Evolutionary conservation across 176 grass and related monocot genomes (phyloP).

Genomic region (Lolium rigidum): DNA sequence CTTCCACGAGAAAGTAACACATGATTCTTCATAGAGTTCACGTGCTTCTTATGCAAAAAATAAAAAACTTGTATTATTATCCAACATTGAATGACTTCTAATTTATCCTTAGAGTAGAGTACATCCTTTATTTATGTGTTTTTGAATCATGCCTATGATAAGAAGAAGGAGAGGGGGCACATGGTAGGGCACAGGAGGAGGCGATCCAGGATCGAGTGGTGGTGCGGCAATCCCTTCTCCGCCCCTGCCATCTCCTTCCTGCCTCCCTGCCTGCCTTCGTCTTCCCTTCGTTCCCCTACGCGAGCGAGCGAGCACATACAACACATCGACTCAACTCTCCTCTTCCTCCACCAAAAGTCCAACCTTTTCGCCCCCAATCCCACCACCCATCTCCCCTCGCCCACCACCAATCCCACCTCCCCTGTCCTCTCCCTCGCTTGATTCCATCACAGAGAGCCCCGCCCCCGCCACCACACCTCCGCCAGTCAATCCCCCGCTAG

Average conservation of each 20-base stretch:
- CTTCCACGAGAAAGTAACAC: not conserved
- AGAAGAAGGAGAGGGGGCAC: not conserved
- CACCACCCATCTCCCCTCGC: not conserved
- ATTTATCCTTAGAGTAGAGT: not conserved
- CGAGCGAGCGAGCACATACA: not conserved
- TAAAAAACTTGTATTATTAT: not conserved
- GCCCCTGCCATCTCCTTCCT: conserved; percentile 17
- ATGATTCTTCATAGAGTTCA: not conserved
- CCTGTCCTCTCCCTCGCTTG: not conserved
- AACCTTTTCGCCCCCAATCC: conserved; percentile 3
- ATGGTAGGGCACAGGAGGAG: conserved; percentile 37
- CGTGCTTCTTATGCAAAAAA: not conserved
- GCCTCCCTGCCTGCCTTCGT: not conserved
- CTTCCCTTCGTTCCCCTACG: not conserved
- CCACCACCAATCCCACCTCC: conserved; percentile 24
- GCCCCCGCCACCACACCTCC: not conserved
- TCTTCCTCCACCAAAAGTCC: conserved; percentile 18
- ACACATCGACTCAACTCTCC: conserved; percentile 10
- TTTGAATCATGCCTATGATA: not conserved
- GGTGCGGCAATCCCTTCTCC: conserved; percentile 33
- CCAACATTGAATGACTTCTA: not conserved
- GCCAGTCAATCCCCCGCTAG: conserved; percentile 17
- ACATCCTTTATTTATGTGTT: not conserved
- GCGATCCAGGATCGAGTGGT: conserved; percentile 28
- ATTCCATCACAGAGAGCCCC: not conserved